phyloP scores from a whole-genome alignment of 805 yeast genomes.

The Candida succiphila region DNA sequence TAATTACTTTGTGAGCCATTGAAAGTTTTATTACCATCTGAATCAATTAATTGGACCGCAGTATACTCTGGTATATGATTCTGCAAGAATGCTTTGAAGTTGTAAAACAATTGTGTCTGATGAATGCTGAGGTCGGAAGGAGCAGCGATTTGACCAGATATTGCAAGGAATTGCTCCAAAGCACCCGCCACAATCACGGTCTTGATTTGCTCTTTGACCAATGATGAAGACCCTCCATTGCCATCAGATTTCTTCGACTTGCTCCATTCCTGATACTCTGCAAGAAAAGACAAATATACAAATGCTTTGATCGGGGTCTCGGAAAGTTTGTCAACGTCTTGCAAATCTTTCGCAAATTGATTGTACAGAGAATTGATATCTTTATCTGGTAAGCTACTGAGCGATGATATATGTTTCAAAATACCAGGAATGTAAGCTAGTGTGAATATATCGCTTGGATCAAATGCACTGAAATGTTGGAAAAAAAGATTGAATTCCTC shows the following conservation, averaged over 20 bases:
- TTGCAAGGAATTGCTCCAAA: constrained; percentile 53
- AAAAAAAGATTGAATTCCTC: constrained; percentile 30
- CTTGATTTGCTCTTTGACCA: constrained; percentile 49
- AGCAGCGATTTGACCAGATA: constrained; percentile 46
- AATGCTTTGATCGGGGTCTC: constrained; percentile 39
- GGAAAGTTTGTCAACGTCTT: constrained; percentile 31
- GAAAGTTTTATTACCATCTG: constrained; percentile 30
- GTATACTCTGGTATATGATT: constrained; percentile 50
- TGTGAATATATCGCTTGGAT: constrained; percentile 52
- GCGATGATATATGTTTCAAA: constrained; percentile 31
- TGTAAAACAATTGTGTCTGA: constrained; percentile 38
- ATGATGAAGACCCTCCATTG: constrained; percentile 34
- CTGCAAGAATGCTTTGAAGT: constrained; percentile 57
- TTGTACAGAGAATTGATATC: constrained; percentile 30
- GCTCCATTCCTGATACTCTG: constrained; percentile 61
- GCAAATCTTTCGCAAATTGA: constrained; percentile 24
- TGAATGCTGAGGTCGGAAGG: constrained; percentile 10
- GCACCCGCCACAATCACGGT: constrained; percentile 56
- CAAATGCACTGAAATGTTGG: constrained; percentile 35
- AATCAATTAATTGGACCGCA: constrained; percentile 43
- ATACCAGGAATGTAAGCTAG: constrained; percentile 57
- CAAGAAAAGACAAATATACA: constrained; percentile 39
- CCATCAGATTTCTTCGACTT: constrained; percentile 44
- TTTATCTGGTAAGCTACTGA: constrained; percentile 24
- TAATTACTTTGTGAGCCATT: constrained; percentile 18